Evolutionary conservation across 1,284 basidiomycete genomes (phyloP).

Genomic region (Hypsizygus ulmarius): DNA sequence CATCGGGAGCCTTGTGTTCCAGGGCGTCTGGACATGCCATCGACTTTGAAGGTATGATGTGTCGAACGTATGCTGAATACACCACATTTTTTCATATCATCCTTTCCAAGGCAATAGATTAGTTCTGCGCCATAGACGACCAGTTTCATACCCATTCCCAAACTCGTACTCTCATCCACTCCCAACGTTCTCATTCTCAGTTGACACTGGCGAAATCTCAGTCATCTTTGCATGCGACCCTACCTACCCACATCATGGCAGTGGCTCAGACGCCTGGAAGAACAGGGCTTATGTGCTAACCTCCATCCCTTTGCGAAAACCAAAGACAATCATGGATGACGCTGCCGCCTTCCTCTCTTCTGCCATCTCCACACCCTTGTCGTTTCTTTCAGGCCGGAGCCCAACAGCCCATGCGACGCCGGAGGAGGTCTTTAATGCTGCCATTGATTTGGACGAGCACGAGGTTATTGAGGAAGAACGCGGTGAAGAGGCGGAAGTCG

Average conservation of each 20-base stretch:
- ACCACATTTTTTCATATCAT: background rate
- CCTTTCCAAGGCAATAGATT: constrained; percentile 39
- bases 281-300: constrained; percentile 59
- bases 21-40: constrained; percentile 77
- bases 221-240: constrained; percentile 64
- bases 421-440: constrained; percentile 61
- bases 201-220: constrained; percentile 54
- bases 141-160: constrained; percentile 69
- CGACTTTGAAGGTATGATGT: constrained; percentile 61
- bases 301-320: constrained; percentile 62
- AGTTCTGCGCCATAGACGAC: constrained; percentile 71
- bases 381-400: constrained; percentile 43
- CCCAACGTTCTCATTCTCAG: constrained; percentile 62
- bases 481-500: constrained; percentile 71
- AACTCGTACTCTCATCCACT: constrained; percentile 73
- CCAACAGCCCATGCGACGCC: constrained; percentile 43
- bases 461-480: constrained; percentile 75
- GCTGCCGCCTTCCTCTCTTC: constrained; percentile 61
- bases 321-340: constrained; percentile 64
- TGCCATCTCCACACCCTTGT: constrained; percentile 51
- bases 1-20: constrained; percentile 69
- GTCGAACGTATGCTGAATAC: background rate
- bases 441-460: constrained; percentile 70
- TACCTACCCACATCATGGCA: constrained; percentile 45
- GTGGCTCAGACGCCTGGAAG: constrained; percentile 48